Evolutionary conservation across 768 basidiomycete genomes (phyloP).

Genomic region (Naganishia kalamii): DNA sequence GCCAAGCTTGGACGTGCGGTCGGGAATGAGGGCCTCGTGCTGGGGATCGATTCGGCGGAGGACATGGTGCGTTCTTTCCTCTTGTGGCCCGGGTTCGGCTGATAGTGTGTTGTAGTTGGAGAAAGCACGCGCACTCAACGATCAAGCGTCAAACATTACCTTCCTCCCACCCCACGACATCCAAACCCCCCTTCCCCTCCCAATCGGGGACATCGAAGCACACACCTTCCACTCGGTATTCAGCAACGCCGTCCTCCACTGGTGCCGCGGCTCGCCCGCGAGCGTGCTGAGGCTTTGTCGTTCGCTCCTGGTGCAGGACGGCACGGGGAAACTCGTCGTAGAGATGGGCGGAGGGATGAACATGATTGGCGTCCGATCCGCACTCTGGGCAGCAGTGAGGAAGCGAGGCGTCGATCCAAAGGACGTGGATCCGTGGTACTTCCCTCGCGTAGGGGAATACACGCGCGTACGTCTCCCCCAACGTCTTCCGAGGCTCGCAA

Average conservation of each 20-base stretch:
- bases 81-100: background rate
- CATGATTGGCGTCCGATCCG: slow-evolving; percentile 53
- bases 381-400: slow-evolving; percentile 47
- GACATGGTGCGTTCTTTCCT: slow-evolving; percentile 56
- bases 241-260: slow-evolving; percentile 73
- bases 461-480: slow-evolving; percentile 52
- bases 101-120: slow-evolving; percentile 50
- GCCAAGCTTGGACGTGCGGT: slow-evolving; percentile 57
- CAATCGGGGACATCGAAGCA: slow-evolving; percentile 28
- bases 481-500: background rate
- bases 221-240: slow-evolving; percentile 61
- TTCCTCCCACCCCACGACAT: slow-evolving; percentile 22
- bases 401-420: slow-evolving; percentile 57
- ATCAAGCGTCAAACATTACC: slow-evolving; percentile 34
- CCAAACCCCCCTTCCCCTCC: background rate
- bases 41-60: slow-evolving; percentile 65
- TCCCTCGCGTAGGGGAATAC: slow-evolving; percentile 68
- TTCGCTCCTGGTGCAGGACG: slow-evolving; percentile 1
- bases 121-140: slow-evolving; percentile 53
- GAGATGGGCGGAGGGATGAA: slow-evolving; percentile 77
- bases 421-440: slow-evolving; percentile 73
- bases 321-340: slow-evolving; percentile 53
- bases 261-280: slow-evolving; percentile 70
- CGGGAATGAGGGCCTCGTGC: slow-evolving; percentile 53
- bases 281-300: slow-evolving; percentile 53